Conservation (phyloP, 306 rosid genomes). For the Castanea sativa region DNA sequence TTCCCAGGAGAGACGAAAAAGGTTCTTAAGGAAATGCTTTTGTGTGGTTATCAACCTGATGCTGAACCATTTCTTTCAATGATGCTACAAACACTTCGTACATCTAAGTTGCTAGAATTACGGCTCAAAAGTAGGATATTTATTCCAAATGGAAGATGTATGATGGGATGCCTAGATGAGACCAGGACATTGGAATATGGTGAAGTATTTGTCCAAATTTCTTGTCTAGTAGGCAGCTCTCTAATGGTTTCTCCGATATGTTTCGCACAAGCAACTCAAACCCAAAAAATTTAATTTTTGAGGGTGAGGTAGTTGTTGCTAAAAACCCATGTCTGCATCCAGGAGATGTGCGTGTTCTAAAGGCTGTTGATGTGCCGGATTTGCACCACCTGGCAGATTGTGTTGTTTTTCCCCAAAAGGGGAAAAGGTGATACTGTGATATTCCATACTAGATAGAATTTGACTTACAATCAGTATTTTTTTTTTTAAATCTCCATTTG, state of each 20-base stretch:
- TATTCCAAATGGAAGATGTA: conserved; percentile 30
- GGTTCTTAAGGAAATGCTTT: conserved; percentile 33
- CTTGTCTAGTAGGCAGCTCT: not conserved
- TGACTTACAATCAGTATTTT: accelerated
- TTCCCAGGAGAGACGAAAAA: conserved; percentile 27
- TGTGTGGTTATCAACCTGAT: conserved; percentile 34
- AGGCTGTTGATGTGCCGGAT: conserved; percentile 32
- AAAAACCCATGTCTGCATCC: conserved; percentile 42
- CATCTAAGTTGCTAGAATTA: conserved; percentile 24
- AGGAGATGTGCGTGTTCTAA: conserved; percentile 36
- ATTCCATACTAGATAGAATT: not conserved
- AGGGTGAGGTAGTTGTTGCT: conserved; percentile 36
- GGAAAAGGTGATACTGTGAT: conserved; percentile 23
- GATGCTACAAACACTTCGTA: conserved; percentile 35
- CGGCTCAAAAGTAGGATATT: conserved; percentile 29
- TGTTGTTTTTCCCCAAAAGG: conserved; percentile 48
- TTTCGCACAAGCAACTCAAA: not conserved
- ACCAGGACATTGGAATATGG: conserved; percentile 40
- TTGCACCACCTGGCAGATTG: conserved; percentile 41
- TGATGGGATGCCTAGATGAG: conserved; percentile 57
- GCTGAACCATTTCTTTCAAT: conserved; percentile 41
- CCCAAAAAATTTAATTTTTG: not conserved
- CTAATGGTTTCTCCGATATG: not conserved
- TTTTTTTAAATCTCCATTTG: too few species aligned
- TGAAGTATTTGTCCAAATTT: conserved; percentile 37